These are phyloP conservation scores for Leccinum variicolor DNA, from an alignment of 768 basidiomycete species.

Conservation along the genomic window DNA sequence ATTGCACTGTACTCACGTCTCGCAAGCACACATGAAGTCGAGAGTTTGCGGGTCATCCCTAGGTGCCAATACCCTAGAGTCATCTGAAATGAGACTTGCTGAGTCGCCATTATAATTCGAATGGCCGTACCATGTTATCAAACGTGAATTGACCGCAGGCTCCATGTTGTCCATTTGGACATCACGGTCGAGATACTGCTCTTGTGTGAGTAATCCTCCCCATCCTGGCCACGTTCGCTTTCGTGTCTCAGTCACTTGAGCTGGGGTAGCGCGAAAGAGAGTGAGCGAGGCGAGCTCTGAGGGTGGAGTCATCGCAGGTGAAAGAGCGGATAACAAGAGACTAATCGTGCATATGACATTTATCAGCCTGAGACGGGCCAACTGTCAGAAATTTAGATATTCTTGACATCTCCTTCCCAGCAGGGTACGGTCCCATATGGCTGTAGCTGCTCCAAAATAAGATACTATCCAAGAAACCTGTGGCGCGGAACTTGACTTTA, in stretches of 20 bases:
- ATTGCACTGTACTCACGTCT: constrained; percentile 45
- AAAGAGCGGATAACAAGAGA: background rate
- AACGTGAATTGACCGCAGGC: constrained; percentile 41
- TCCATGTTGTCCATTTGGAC: constrained; percentile 38
- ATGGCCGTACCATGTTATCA: constrained; percentile 47
- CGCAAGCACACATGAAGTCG: constrained; percentile 58
- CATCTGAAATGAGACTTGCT: background rate
- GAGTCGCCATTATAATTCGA: background rate
- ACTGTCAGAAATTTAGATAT: background rate
- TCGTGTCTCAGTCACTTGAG: constrained; percentile 42
- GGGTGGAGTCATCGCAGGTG: constrained; percentile 2
- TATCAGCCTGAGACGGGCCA: background rate
- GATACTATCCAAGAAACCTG: background rate
- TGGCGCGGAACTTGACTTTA: background rate
- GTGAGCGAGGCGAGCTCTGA: constrained; percentile 31
- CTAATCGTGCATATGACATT: background rate
- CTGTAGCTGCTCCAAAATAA: background rate
- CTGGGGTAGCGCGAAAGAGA: constrained; percentile 45
- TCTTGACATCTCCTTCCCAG: constrained; percentile 1
- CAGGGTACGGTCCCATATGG: background rate
- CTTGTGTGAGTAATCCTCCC: constrained; percentile 40
- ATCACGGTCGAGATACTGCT: constrained; percentile 46
- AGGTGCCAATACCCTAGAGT: constrained; percentile 54
- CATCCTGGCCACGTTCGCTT: constrained; percentile 39
- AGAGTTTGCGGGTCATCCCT: constrained; percentile 47